phyloP scores from a whole-genome alignment of 352 stramenopile species.

The Pythium grandisporangium region DNA sequence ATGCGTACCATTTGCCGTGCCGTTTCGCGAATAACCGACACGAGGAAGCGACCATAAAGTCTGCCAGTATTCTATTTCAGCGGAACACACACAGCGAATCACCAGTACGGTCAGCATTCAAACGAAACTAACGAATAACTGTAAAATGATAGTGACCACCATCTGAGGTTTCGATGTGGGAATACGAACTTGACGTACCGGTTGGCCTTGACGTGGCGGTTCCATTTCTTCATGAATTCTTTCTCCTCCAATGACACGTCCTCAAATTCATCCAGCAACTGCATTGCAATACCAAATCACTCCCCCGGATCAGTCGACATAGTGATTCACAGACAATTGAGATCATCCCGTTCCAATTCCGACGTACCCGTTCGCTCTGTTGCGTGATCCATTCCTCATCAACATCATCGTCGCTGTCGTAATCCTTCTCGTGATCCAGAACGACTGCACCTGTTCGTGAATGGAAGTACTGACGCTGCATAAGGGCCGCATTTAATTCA shows the following conservation, averaged over 20 bases:
- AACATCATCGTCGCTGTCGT: conserved; percentile 84
- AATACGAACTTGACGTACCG: conserved; percentile 20
- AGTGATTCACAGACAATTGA: no score
- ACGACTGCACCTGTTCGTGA: conserved; percentile 77
- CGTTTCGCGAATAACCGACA: conserved; percentile 78
- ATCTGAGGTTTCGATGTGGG: not conserved
- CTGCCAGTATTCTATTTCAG: conserved; percentile 51
- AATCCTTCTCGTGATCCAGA: conserved; percentile 74
- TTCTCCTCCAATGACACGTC: conserved; percentile 83
- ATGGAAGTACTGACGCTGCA: conserved; percentile 86
- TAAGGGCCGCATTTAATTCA: conserved; percentile 67
- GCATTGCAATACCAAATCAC: not conserved
- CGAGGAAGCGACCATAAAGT: conserved; percentile 84
- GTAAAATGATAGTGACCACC: not conserved
- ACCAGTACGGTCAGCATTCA: no score
- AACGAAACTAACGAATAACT: no score
- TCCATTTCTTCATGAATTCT: conserved; percentile 89
- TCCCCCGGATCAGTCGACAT: no score
- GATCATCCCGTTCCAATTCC: not conserved
- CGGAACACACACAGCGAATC: no score
- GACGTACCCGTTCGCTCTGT: conserved; percentile 64
- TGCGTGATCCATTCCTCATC: conserved; percentile 86
- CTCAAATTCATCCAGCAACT: conserved; percentile 84
- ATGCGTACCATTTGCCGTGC: conserved; percentile 67
- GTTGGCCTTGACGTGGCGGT: conserved; percentile 75